Evolutionary conservation across 2,329 filamentous ascomycete species (phyloP), one percentile per base, ranked within the genome.

Genomic region (Botryotinia convoluta): DNA sequence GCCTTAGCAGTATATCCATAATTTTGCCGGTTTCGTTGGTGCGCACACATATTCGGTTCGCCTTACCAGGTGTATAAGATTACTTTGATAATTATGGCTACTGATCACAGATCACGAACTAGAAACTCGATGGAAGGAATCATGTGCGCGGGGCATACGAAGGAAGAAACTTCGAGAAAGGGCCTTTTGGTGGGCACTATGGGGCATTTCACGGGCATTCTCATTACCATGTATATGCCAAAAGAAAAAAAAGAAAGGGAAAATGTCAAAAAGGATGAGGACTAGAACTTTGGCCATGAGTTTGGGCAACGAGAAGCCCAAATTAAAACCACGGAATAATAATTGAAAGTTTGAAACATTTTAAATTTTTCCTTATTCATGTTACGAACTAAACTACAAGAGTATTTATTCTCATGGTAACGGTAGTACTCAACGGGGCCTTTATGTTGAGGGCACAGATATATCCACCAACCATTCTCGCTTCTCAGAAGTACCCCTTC

Each of bases 71-170:
- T 68, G 45, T 29, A 39, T 39, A 54, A 48, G 62, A 65, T 37
- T 67, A 10, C 35, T 29, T n/a, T 51, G 29, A 48, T 32, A 26
- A 48, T 32, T 64, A 44, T 44, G 42, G 42, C 62, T 65, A 48
- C 29, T 22, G 10, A n/a, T 22, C 48, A 67, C 45, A 68, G 45
- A 68, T 68, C 64, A 68, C 35, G 45, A 68, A 68, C 45, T 39
- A 68, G 64, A 54, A 68, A 39, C 26, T 39, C 48, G 16, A 39
- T 54, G 32, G 64, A 68, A 68, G 64, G n/a, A 54, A 54, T 45
- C 64, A 68, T 68, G 64, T 68, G 64, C 64, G 45, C 45, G 64
- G 63, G 64, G 64, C 45, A 54, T 39, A 54, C 22, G 64, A 39
- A 68, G 32, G 48, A 54, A 54, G 48, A 54, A 54, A 54, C 26